Conservation (phyloP, 2,329 filamentous ascomycete genomes). For the Bipolaris oryzae region DNA sequence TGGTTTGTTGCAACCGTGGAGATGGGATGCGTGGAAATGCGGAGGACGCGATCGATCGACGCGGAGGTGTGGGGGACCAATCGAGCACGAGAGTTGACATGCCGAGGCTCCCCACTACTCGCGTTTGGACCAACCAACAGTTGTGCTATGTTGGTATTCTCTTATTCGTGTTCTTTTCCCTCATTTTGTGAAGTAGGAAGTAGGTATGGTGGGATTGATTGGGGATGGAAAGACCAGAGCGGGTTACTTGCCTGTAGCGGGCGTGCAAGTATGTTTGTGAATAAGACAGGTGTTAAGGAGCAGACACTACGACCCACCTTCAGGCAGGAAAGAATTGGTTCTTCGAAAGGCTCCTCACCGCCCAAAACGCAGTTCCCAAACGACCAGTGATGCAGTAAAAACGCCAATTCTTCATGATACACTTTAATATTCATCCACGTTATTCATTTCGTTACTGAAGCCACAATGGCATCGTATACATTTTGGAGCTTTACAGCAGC, state of each 20-base stretch:
- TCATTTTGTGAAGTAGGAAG: background rate
- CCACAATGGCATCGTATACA: slow-evolving; percentile 7
- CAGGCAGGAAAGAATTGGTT: slow-evolving; percentile 5
- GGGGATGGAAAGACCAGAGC: background rate
- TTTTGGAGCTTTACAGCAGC: background rate
- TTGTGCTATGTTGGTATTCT: too few species aligned
- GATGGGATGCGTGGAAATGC: background rate
- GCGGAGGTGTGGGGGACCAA: background rate
- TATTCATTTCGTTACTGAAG: background rate
- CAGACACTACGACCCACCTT: slow-evolving; percentile 7
- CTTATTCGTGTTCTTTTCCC: background rate
- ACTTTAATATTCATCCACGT: background rate
- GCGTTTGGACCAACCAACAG: too few species aligned
- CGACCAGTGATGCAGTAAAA: slow-evolving; percentile 7
- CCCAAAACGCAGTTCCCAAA: slow-evolving; percentile 3
- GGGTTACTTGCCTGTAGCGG: background rate
- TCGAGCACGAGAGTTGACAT: background rate
- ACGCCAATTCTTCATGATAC: background rate
- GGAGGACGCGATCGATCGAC: slow-evolving; percentile 1
- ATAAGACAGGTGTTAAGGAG: background rate
- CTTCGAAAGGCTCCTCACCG: slow-evolving; percentile 10
- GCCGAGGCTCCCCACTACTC: background rate
- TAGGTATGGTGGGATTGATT: background rate
- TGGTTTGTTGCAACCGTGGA: background rate
- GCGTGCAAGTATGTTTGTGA: background rate